These are phyloP conservation scores for Alternaria ethzedia DNA, from an alignment of 2,329 filamentous ascomycete species.

Conservation along the genomic window DNA sequence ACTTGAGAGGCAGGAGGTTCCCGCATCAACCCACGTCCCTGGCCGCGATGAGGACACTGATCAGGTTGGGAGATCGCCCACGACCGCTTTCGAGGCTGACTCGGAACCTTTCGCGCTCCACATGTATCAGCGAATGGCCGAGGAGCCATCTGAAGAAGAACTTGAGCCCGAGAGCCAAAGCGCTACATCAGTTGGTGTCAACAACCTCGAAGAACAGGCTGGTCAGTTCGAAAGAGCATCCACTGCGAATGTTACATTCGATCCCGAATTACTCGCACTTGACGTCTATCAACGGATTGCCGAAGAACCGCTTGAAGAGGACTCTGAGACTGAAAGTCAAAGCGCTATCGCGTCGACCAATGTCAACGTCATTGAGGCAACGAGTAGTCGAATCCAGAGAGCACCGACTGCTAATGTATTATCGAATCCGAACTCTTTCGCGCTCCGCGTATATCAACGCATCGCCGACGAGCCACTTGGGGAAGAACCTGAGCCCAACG, in stretches of 20 bases:
- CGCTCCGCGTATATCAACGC: not conserved
- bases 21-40: not conserved
- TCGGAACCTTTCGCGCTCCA: not conserved
- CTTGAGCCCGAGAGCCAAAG: not conserved
- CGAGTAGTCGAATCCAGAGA: not conserved
- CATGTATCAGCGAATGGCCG: not conserved
- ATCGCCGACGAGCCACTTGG: not conserved
- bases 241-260: not conserved
- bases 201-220: not conserved
- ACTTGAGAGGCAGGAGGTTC: not conserved
- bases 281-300: not conserved
- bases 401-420: not conserved
- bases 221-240: not conserved
- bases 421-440: not conserved
- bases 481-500: not conserved
- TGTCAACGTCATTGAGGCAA: not conserved
- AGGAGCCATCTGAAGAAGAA: not conserved
- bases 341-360: not conserved
- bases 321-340: not conserved
- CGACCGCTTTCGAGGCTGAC: not conserved
- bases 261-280: not conserved
- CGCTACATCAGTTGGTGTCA: not conserved
- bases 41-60: not conserved
- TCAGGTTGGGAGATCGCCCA: not conserved
- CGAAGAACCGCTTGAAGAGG: not conserved